Conservation (phyloP, 2,329 filamentous ascomycete genomes). For the Aspergillus pseudoviridinutans region DNA sequence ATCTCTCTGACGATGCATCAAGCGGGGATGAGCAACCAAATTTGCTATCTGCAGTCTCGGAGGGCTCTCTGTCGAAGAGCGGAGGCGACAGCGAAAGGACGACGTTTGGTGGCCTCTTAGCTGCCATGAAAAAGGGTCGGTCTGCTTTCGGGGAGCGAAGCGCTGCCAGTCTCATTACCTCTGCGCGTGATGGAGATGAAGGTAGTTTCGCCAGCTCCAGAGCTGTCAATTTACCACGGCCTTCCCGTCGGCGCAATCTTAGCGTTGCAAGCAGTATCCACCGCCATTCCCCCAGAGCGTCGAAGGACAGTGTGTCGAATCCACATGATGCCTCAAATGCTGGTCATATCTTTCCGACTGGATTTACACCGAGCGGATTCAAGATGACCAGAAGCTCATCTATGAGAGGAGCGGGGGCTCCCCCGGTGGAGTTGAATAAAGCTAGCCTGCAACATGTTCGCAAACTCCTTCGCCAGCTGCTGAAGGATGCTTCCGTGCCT, state of each 20-base stretch:
- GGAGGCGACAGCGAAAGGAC: constrained; percentile 68
- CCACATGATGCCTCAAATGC: constrained; percentile 28
- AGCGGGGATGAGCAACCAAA: constrained; percentile 90
- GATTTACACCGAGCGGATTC: constrained; percentile 36
- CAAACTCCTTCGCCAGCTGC: constrained; percentile 75
- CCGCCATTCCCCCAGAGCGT: constrained; percentile 67
- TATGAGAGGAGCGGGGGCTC: constrained; percentile 68
- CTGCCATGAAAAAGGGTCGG: constrained; percentile 70
- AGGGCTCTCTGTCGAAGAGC: constrained; percentile 60
- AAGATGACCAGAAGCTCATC: constrained; percentile 74
- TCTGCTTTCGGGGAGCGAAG: constrained; percentile 70
- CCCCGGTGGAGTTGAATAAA: constrained; percentile 78
- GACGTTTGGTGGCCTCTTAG: constrained; percentile 68
- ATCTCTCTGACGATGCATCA: constrained; percentile 90
- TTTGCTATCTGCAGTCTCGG: constrained; percentile 70
- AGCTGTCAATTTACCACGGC: constrained; percentile 58
- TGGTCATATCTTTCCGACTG: constrained; percentile 41
- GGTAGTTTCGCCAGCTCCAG: constrained; percentile 61
- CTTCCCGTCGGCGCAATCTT: constrained; percentile 71
- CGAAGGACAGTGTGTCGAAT: constrained; percentile 50
- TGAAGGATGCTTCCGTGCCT: constrained; percentile 71
- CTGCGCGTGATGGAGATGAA: constrained; percentile 61
- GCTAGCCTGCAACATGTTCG: constrained; percentile 86
- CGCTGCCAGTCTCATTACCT: constrained; percentile 65
- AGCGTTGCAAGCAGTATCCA: constrained; percentile 77